A percentile compares a stretch with the other conserved stretches of the same genome.
Conservation (phyloP, 305 asterid genomes). For the Fraxinus platypoda region DNA sequence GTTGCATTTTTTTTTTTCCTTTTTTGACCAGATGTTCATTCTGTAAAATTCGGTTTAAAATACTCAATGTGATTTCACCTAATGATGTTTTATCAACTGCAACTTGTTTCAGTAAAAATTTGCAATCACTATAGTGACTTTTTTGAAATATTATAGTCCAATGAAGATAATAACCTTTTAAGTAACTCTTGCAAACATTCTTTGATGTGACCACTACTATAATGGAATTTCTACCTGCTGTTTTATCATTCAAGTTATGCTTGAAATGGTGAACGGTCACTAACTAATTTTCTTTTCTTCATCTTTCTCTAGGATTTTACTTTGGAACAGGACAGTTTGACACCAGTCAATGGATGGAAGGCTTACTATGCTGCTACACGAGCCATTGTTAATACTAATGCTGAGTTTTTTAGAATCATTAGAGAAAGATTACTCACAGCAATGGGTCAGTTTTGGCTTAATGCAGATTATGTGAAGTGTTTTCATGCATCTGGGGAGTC, state of each 20-base stretch:
- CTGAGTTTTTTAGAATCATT: conserved; percentile 67
- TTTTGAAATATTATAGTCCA: conserved; percentile 3
- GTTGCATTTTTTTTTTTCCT: neutral
- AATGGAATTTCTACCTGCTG: conserved; percentile 5
- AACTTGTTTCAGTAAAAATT: neutral
- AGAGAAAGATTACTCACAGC: conserved; percentile 68
- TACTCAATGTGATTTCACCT: neutral
- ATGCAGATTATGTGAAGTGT: conserved; percentile 93
- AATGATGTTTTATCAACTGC: neutral
- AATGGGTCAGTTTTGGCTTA: conserved; percentile 92
- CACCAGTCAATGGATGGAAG: conserved; percentile 93
- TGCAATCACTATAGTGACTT: neutral
- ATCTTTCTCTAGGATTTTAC: conserved; percentile 74
- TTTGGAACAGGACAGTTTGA: conserved; percentile 71
- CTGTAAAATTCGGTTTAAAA: neutral
- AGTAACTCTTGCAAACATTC: neutral
- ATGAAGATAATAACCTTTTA: conserved; percentile 1
- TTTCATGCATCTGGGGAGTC: conserved; percentile 81
- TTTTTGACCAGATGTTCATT: neutral
- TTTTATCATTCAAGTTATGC: conserved; percentile 7
- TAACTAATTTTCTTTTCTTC: conserved; percentile 9
- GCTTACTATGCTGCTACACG: conserved; percentile 95
- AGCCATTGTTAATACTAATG: conserved; percentile 67
- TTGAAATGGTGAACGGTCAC: conserved; percentile 6
- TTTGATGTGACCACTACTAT: neutral